These are phyloP conservation scores for Cubamyces sp. DNA, from an alignment of 768 basidiomycete genomes.

Conservation along the genomic window DNA sequence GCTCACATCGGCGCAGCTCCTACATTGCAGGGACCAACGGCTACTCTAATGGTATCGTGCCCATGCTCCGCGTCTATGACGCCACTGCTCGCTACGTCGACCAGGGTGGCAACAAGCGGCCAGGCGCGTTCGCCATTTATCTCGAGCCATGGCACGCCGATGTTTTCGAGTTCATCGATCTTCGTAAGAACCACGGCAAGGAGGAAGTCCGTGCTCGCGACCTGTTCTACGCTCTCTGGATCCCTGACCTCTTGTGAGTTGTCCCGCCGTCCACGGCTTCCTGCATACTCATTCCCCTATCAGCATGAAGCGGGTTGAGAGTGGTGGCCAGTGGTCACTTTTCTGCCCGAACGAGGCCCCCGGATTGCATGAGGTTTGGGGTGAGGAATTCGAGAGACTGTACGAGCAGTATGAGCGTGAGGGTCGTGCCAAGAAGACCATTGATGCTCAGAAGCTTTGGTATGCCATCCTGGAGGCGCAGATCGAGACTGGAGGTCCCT, in stretches of 20 bases:
- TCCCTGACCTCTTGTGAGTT: slow-evolving; percentile 91
- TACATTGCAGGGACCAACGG: slow-evolving; percentile 99
- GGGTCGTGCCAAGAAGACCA: slow-evolving; percentile 79
- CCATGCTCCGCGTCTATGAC: slow-evolving; percentile 98
- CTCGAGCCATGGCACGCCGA: slow-evolving; percentile 99
- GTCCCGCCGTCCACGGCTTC: not conserved
- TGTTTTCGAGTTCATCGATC: slow-evolving; percentile 95
- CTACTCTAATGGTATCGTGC: slow-evolving; percentile 98
- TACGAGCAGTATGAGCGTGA: slow-evolving; percentile 90
- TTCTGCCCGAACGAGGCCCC: slow-evolving; percentile 99
- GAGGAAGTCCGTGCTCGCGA: slow-evolving; percentile 97
- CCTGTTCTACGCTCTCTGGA: slow-evolving; percentile 98
- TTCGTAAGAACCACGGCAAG: slow-evolving; percentile 98
- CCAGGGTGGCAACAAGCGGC: slow-evolving; percentile 98
- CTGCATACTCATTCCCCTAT: not conserved
- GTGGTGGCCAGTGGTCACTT: slow-evolving; percentile 87
- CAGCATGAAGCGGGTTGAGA: slow-evolving; percentile 97
- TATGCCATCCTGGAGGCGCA: slow-evolving; percentile 96
- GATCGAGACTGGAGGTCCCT: slow-evolving; percentile 98
- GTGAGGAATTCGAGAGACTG: slow-evolving; percentile 85
- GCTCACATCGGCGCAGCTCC: slow-evolving; percentile 55
- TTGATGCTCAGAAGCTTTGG: slow-evolving; percentile 98
- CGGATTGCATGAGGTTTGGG: slow-evolving; percentile 83
- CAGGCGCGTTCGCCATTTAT: slow-evolving; percentile 98
- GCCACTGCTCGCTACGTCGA: slow-evolving; percentile 99